Base-by-base conservation (phyloP, 495 filamentous ascomycete genomes). In the Acidomyces sp. region DNA sequence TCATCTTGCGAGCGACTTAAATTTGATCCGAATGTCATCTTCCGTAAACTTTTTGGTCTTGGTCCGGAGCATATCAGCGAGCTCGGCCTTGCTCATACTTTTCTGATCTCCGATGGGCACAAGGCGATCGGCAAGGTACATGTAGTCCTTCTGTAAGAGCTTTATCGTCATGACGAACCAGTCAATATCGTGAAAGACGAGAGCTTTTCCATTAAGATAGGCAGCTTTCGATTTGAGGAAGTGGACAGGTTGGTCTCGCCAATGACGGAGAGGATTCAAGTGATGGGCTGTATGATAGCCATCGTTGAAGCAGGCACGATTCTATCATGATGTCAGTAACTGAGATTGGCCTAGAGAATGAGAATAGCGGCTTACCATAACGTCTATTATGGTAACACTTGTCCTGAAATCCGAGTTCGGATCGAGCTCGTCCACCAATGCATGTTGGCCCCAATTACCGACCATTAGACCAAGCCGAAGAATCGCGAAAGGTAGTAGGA, bases 211-310 rank as follows among this genome's bases (percentile, higher is more conserved):
- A 7, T 60, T 53, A 1, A 63, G 56, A 54, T 84, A 84, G 9
- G 64, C 65, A 4, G 63, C 49, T 52, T 80, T 79, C 39, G 72
- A 66, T 44, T 67, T 64, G n/a, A 83, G 55, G 46, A 84, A 77
- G 35, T 75, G 64, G 21, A 70, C 57, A 3, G 79, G 79, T 52
- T 83, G 78, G 29, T 82, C 76, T 33, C 78, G 68, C 79, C 79
- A 84, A 62, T 82, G 79, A 2, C 78, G 70, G 19, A 64, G 70
- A 3, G 79, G 77, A 56, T 84, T 80, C 7, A 83, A 66, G 54
- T 82, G 79, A 55, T 84, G 79, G 6, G 79, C 79, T 25, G 79
- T 82, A 56, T 84, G 79, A 56, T 82, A 84, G 38, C 79, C 79
- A 54, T 83, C 79, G 53, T 84, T 84, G 64, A 71, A 84, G 49